Evolutionary conservation across 2,329 filamentous ascomycete genomes (phyloP), one percentile per base, ranked within the genome.

Genomic region (Neophaeococcomyces aloes): DNA sequence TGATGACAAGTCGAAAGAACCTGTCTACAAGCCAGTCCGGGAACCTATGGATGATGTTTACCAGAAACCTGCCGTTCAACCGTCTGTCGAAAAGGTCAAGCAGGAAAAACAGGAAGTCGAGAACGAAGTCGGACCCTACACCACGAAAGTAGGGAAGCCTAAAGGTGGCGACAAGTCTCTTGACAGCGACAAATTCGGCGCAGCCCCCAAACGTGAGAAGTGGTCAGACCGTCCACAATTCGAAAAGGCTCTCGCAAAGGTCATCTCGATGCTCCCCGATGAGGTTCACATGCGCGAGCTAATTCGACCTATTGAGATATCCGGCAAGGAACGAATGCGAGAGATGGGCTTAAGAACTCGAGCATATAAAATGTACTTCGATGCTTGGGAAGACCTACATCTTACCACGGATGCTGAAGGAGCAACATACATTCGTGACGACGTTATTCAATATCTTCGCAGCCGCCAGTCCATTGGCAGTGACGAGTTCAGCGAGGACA

Each of bases 331-430:
- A 38, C 59, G 60, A 38, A 56, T 67, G 29, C 58, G 60, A 14
- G 65, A 67, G 46, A 55, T 65, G 14, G 65, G 63, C 11, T 50
- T 67, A 8, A 59, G 64, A 19, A 59, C 63, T 4, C 61, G 65
- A 31, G 59, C 58, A 7, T 68, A 64, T 51, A 59, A 59, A 41
- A 59, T 55, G 33, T 65, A 64, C 39, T 61, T 65, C 15, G 58
- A 62, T 29, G 63, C 64, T 3, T 68, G 65, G 65, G 63, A 65
- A 47, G 50, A 47, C 10, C 42, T 55, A 15, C 53, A 55, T 25
- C 40, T 55, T 23, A 47, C 41, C 1, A 45, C 44, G 17, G 53
- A 55, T 37, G 48, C 57, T 7, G 59, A 60, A n/a, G 61, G 62
- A n/a, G 56, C 59, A 44, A 57, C 55, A 15, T 60, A 60, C 40